Evolutionary conservation across 768 basidiomycete species (phyloP).

Genomic region (Tubosaeta sp.): DNA sequence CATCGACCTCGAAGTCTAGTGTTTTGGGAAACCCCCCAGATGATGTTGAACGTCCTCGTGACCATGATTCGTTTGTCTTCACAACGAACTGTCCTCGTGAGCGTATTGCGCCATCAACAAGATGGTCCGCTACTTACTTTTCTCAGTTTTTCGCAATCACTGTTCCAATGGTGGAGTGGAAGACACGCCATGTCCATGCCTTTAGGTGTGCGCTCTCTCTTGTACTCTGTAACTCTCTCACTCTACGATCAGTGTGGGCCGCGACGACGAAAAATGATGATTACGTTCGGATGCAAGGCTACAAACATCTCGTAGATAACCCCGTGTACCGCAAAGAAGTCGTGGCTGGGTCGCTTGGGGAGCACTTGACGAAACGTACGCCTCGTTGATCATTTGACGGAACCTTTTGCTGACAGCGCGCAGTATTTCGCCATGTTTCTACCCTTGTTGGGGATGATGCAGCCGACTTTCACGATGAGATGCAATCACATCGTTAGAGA

Average conservation of each 20-base stretch:
- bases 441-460: conserved; percentile 36
- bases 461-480: conserved; percentile 27
- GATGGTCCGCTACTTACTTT: conserved; percentile 59
- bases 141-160: conserved; percentile 49
- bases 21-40: conserved; percentile 59
- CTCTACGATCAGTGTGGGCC: too few species aligned
- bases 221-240: background rate
- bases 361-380: conserved; percentile 40
- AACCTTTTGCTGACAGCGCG: background rate
- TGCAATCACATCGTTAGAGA: background rate
- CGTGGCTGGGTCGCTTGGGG: conserved; percentile 59
- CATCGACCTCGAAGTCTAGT: conserved; percentile 36
- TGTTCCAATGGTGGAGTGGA: conserved; percentile 39
- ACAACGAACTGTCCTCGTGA: conserved; percentile 57
- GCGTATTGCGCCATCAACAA: conserved; percentile 55
- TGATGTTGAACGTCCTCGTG: conserved; percentile 38
- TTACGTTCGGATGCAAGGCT: too few species aligned
- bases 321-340: conserved; percentile 65
- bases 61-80: conserved; percentile 51
- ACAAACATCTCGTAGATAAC: conserved; percentile 23
- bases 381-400: too few species aligned
- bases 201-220: conserved; percentile 27
- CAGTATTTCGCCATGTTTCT: conserved; percentile 31
- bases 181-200: conserved; percentile 17
- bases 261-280: too few species aligned